Evolutionary conservation across 345 rosid genomes (phyloP).

Genomic region (Pistacia atlantica): DNA sequence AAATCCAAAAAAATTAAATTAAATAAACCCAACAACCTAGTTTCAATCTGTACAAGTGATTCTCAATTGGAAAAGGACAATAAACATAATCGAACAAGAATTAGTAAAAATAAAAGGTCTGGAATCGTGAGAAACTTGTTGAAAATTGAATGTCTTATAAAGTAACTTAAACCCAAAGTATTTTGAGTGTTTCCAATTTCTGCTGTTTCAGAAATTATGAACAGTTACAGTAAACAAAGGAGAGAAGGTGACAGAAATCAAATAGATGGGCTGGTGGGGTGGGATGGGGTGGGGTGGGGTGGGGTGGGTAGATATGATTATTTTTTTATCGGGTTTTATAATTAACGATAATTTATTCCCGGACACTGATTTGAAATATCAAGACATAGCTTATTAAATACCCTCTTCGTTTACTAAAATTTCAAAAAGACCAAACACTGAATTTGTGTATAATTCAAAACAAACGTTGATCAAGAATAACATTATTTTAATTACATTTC

Average conservation of each 20-base stretch:
- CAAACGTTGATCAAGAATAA: neutral
- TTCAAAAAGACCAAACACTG: neutral
- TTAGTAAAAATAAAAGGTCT: neutral
- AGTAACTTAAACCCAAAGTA: neutral
- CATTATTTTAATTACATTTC: no score
- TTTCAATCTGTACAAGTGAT: neutral
- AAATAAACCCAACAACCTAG: neutral
- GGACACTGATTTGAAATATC: neutral
- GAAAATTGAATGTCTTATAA: neutral
- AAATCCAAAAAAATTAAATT: neutral
- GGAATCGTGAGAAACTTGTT: neutral
- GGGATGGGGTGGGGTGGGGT: conserved; percentile 2
- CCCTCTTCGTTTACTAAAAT: neutral
- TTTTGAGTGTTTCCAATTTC: neutral
- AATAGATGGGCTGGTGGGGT: conserved; percentile 10
- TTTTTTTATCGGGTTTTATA: neutral
- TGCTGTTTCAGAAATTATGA: neutral
- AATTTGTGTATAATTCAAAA: neutral
- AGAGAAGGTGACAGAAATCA: conserved; percentile 7
- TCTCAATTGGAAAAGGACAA: neutral
- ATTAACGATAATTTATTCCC: neutral
- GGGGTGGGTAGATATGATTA: conserved; percentile 18
- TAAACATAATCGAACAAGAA: neutral
- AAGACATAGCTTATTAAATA: neutral
- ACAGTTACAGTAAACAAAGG: conserved; percentile 22